Conservation (phyloP, 768 basidiomycete species). For the Lactarius pseudohatsudake region DNA sequence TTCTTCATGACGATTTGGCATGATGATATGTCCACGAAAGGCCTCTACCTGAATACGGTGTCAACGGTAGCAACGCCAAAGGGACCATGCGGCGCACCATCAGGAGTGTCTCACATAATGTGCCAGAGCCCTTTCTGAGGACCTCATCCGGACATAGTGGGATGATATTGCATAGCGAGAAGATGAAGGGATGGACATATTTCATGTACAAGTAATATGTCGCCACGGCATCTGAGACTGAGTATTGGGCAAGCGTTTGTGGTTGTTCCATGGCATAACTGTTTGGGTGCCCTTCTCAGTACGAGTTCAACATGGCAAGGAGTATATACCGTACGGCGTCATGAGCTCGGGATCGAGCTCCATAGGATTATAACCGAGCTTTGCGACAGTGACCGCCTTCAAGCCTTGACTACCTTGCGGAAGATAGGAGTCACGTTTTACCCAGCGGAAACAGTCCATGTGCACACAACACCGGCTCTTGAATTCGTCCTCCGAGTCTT, state of each 20-base stretch:
- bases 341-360: slow-evolving; percentile 98
- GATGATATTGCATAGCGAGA: slow-evolving; percentile 98
- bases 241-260: slow-evolving; percentile 92
- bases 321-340: slow-evolving; percentile 78
- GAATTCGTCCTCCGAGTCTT: slow-evolving; percentile 92
- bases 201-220: slow-evolving; percentile 99
- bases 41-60: slow-evolving; percentile 79
- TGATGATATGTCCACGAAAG: slow-evolving; percentile 86
- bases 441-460: slow-evolving; percentile 99
- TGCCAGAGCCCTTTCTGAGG: slow-evolving; percentile 92
- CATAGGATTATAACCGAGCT: slow-evolving; percentile 94
- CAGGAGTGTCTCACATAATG: slow-evolving; percentile 93
- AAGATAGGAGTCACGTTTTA: slow-evolving; percentile 97
- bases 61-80: neutral
- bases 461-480: slow-evolving; percentile 91
- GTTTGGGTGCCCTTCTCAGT: neutral
- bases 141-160: slow-evolving; percentile 97
- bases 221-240: slow-evolving; percentile 99
- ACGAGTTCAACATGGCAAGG: neutral
- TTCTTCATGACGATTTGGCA: slow-evolving; percentile 98
- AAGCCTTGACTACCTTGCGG: slow-evolving; percentile 98
- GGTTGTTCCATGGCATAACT: slow-evolving; percentile 98
- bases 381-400: slow-evolving; percentile 95
- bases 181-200: slow-evolving; percentile 99
- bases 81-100: slow-evolving; percentile 64